Conservation (phyloP, 1,139 yeast genomes). For the Suhomyces guaymorum region DNA sequence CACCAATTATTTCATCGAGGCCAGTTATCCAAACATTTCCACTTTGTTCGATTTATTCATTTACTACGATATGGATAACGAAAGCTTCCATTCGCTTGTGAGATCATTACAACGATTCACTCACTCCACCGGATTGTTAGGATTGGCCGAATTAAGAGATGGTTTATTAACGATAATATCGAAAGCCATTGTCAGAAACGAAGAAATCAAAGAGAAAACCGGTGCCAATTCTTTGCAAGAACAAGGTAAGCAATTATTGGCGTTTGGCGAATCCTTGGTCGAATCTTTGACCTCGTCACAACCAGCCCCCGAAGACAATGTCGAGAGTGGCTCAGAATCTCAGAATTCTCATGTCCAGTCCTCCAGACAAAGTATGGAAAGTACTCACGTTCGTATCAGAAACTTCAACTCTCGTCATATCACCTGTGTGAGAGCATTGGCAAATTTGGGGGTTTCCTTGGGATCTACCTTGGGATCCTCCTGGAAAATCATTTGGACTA, state of each 20-base stretch:
- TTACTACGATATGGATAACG: slow-evolving; percentile 67
- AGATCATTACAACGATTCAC: slow-evolving; percentile 77
- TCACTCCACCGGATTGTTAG: slow-evolving; percentile 80
- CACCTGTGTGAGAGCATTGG: slow-evolving; percentile 74
- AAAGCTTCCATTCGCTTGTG: slow-evolving; percentile 59
- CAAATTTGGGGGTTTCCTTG: slow-evolving; percentile 73
- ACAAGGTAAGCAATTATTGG: slow-evolving; percentile 38
- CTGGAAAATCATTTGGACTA: slow-evolving; percentile 68
- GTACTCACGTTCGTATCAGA: slow-evolving; percentile 21
- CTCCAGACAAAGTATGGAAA: slow-evolving; percentile 7
- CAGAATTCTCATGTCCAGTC: no score
- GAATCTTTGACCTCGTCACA: slow-evolving; percentile 46
- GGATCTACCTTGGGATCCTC: slow-evolving; percentile 68
- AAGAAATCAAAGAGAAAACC: slow-evolving; percentile 19
- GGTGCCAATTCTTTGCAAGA: slow-evolving; percentile 21
- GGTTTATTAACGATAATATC: slow-evolving; percentile 61
- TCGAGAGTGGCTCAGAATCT: no score
- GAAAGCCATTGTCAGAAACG: slow-evolving; percentile 48
- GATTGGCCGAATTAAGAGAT: slow-evolving; percentile 56
- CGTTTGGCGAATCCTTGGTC: slow-evolving; percentile 63
- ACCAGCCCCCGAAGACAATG: no score
- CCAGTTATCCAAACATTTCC: slow-evolving; percentile 49
- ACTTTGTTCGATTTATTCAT: slow-evolving; percentile 53
- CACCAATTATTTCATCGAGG: slow-evolving; percentile 40
- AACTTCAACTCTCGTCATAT: slow-evolving; percentile 63